Conservation (phyloP, 805 yeast species). For the Wickerhamomyces xylosicus region DNA sequence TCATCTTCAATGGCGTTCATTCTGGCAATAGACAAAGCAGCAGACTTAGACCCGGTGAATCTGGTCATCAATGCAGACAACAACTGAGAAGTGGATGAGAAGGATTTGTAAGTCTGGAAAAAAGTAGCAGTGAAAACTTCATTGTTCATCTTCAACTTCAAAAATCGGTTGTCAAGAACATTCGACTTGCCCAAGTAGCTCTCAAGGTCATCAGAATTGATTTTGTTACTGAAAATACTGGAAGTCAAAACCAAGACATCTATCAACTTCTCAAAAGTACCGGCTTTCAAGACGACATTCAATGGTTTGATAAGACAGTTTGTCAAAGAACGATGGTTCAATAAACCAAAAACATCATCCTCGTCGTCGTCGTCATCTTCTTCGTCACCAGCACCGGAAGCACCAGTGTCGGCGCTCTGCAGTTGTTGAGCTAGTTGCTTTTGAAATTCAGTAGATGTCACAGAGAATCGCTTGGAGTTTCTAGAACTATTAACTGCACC, state of each 20-base stretch:
- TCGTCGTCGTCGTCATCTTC: conserved; percentile 19
- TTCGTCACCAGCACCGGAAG: neutral
- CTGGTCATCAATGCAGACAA: conserved; percentile 43
- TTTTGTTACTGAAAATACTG: conserved; percentile 39
- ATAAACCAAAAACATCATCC: conserved; percentile 23
- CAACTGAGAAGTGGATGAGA: conserved; percentile 45
- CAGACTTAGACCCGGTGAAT: conserved; percentile 52
- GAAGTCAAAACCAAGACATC: conserved; percentile 73
- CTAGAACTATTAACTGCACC: conserved; percentile 5
- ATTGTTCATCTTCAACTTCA: conserved; percentile 49
- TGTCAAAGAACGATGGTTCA: conserved; percentile 18
- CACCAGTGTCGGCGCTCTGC: conserved; percentile 5
- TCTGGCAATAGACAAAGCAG: conserved; percentile 41
- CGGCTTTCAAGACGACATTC: conserved; percentile 50
- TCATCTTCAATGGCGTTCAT: conserved; percentile 15
- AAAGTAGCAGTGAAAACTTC: conserved; percentile 56
- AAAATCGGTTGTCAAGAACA: conserved; percentile 27
- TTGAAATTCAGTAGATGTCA: conserved; percentile 3
- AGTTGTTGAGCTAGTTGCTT: neutral
- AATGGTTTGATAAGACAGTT: conserved; percentile 20
- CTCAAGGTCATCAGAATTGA: conserved; percentile 33
- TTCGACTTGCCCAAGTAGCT: conserved; percentile 24
- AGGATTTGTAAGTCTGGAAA: conserved; percentile 59
- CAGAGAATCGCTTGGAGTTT: conserved; percentile 14
- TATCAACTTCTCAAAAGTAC: conserved; percentile 63